phyloP scores from a whole-genome alignment of 2,329 filamentous ascomycete species.

The Parafenestella ontariensis region DNA sequence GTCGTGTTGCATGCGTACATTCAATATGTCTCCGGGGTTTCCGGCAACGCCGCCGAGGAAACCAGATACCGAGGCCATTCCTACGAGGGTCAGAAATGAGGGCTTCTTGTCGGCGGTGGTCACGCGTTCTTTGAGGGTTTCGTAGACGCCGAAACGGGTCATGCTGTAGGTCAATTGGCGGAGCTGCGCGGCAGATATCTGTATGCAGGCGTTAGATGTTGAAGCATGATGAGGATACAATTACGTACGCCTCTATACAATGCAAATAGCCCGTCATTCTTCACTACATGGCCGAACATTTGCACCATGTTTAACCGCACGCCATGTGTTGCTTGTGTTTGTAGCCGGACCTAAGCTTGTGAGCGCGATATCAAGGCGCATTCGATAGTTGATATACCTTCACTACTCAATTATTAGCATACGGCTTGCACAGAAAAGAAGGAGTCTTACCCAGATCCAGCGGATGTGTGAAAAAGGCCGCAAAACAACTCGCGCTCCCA shows the following conservation, averaged over 20 bases:
- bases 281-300: constrained; percentile 83
- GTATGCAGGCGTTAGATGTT: constrained; percentile 8
- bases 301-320: constrained; percentile 78
- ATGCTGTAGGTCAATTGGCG: constrained; percentile 95
- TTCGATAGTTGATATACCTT: constrained; percentile 47
- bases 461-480: constrained; percentile 90
- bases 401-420: constrained; percentile 48
- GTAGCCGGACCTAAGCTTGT: constrained; percentile 74
- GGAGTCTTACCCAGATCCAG: constrained; percentile 80
- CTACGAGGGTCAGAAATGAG: constrained; percentile 78
- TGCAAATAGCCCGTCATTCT: constrained; percentile 75
- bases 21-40: constrained; percentile 94
- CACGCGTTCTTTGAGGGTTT: constrained; percentile 81
- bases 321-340: constrained; percentile 75
- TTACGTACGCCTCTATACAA: constrained; percentile 79
- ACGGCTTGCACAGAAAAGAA: not conserved
- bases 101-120: constrained; percentile 62
- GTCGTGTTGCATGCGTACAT: constrained; percentile 98
- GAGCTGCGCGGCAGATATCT: constrained; percentile 87
- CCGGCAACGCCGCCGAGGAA: constrained; percentile 88
- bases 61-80: constrained; percentile 82
- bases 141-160: constrained; percentile 95
- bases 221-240: constrained; percentile 7
- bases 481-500: constrained; percentile 90
- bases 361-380: constrained; percentile 18